Percentiles rank a stretch among this genome's conserved stretches.
phyloP scores from a whole-genome alignment of 768 basidiomycete species.

The Krasilnikovozyma curviuscula region DNA sequence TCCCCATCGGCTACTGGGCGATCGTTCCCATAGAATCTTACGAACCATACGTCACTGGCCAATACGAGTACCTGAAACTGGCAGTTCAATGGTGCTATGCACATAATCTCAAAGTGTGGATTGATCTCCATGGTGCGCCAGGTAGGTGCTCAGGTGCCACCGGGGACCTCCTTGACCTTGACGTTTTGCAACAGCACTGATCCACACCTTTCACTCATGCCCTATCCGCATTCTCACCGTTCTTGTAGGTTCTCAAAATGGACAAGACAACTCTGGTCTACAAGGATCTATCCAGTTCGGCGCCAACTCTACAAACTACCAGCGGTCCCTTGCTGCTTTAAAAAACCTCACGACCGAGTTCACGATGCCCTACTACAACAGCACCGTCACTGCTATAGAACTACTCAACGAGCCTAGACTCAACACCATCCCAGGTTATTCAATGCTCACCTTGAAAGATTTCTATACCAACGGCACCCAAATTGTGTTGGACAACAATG shows the following conservation, averaged over 20 bases:
- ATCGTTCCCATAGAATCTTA: constrained; percentile 3
- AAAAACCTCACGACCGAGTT: constrained; percentile 21
- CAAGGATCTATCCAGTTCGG: constrained; percentile 5
- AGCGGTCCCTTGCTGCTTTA: constrained; percentile 1
- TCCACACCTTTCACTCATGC: neutral
- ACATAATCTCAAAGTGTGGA: neutral
- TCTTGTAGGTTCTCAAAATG: constrained; percentile 3
- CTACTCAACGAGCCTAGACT: constrained; percentile 24
- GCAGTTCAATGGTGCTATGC: constrained; percentile 8
- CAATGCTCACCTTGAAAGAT: constrained; percentile 19
- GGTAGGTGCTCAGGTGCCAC: neutral
- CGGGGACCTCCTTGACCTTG: neutral
- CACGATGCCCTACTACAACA: constrained; percentile 18
- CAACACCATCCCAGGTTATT: constrained; percentile 11
- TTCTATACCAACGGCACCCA: constrained; percentile 18
- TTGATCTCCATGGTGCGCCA: constrained; percentile 5
- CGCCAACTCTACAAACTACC: constrained; percentile 3
- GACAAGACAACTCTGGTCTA: constrained; percentile 4
- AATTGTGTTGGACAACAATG: constrained; percentile 9
- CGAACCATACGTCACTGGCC: constrained; percentile 15
- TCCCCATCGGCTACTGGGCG: constrained; percentile 15
- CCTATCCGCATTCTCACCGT: no score
- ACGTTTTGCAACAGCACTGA: no score
- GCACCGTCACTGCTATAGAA: constrained; percentile 23
- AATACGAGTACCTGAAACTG: constrained; percentile 6